These are phyloP conservation scores for Salix dunnii DNA, from an alignment of 345 rosid species.

Conservation along the genomic window DNA sequence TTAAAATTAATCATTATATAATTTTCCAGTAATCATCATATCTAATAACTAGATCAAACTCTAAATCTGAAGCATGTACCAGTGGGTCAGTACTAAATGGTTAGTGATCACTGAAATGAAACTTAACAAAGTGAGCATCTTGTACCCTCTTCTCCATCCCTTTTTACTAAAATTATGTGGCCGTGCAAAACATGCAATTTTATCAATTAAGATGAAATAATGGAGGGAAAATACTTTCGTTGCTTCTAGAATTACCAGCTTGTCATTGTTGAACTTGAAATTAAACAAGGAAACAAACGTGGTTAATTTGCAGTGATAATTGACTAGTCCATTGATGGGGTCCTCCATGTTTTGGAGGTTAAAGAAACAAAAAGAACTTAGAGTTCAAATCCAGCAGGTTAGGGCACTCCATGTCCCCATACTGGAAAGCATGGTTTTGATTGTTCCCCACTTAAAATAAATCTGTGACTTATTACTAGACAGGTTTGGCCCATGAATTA, in stretches of 20 bases:
- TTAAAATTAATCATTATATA: too few relatives aligned
- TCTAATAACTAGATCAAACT: too few relatives aligned
- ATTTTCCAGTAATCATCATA: too few relatives aligned
- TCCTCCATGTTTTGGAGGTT: not conserved
- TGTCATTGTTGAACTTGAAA: too few relatives aligned
- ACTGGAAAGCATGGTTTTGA: constrained; percentile 22
- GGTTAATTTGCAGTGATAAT: constrained; percentile 2
- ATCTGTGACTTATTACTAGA: constrained; percentile 12
- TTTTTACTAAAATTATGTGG: not conserved
- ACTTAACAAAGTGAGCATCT: not conserved
- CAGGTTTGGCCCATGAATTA: constrained; percentile 32
- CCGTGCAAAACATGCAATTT: not conserved
- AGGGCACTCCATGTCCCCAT: constrained; percentile 29
- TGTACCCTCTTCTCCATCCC: not conserved
- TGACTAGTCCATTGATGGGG: constrained; percentile 2
- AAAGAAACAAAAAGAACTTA: constrained; percentile 7
- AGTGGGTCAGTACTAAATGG: too few relatives aligned
- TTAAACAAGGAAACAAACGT: not conserved
- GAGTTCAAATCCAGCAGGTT: not conserved
- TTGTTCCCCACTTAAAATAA: constrained; percentile 18
- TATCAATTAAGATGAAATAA: too few relatives aligned
- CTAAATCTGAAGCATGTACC: too few relatives aligned
- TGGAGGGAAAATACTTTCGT: too few relatives aligned
- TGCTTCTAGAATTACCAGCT: too few relatives aligned
- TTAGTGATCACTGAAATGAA: too few relatives aligned